Percentiles rank a stretch among this genome's conserved stretches.
Conservation (phyloP, 176 grass and related monocot genomes). For the Thinopyrum elongatum region DNA sequence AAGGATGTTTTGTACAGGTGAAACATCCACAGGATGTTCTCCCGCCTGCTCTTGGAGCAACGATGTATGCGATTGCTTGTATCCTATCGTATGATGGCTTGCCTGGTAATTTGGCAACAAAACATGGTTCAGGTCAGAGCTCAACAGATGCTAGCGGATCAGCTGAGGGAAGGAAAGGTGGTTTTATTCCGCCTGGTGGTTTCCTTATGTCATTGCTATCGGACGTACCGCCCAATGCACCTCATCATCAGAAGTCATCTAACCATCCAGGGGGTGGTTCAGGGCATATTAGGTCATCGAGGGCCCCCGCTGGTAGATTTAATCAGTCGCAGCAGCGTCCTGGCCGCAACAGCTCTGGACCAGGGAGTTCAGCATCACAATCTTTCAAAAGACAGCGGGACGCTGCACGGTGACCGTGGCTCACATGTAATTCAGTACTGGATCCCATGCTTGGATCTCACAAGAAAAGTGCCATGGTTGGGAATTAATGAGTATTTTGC, state of each 20-base stretch:
- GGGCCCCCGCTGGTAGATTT: conserved; percentile 23
- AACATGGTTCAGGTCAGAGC: background rate
- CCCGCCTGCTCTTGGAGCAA: conserved; percentile 67
- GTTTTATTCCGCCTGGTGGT: conserved; percentile 51
- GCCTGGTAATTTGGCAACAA: conserved; percentile 30
- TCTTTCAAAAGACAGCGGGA: conserved; percentile 71
- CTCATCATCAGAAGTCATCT: conserved; percentile 3
- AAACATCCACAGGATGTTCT: conserved; percentile 72
- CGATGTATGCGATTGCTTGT: conserved; percentile 73
- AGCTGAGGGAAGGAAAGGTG: conserved; percentile 29
- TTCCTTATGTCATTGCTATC: conserved; percentile 64
- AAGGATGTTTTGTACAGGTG: conserved; percentile 50
- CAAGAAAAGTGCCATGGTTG: background rate
- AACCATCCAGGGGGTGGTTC: conserved; percentile 16
- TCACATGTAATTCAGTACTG: background rate
- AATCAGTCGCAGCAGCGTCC: conserved; percentile 30
- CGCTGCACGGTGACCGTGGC: background rate
- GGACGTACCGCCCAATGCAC: conserved; percentile 4
- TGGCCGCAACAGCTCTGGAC: conserved; percentile 11
- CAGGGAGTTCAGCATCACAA: conserved; percentile 32
- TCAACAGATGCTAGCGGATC: conserved; percentile 21
- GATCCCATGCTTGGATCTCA: background rate
- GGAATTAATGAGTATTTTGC: background rate
- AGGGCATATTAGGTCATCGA: background rate
- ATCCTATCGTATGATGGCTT: conserved; percentile 82